phyloP scores from a whole-genome alignment of 2,329 filamentous ascomycete species.

The Aspergillus japonicus region DNA sequence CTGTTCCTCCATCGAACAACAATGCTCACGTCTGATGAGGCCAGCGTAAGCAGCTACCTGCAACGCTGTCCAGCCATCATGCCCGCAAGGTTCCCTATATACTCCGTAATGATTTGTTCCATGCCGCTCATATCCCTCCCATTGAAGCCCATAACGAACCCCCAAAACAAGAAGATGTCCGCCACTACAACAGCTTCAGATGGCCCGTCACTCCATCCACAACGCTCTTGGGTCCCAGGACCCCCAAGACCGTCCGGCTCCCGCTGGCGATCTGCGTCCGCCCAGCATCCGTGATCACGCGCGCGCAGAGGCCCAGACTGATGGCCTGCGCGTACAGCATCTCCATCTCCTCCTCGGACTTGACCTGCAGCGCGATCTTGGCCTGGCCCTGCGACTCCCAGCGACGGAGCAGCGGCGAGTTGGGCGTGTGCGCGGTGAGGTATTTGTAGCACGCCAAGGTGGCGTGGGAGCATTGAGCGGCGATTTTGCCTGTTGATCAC shows the following conservation, averaged over 20 bases:
- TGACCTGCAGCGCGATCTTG: constrained; percentile 89
- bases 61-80: no score
- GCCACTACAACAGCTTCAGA: constrained; percentile 72
- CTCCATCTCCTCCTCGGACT: constrained; percentile 76
- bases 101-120: background rate
- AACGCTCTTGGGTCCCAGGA: constrained; percentile 77
- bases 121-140: background rate
- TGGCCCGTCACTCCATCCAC: constrained; percentile 83
- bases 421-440: constrained; percentile 58
- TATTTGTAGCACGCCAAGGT: constrained; percentile 96
- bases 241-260: constrained; percentile 86
- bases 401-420: constrained; percentile 65
- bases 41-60: no score
- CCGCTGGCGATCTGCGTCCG: constrained; percentile 94
- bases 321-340: constrained; percentile 77
- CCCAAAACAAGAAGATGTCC: no score
- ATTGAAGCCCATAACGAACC: background rate
- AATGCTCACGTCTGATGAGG: no score
- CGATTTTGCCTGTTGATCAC: constrained; percentile 77
- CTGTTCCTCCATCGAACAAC: no score
- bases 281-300: constrained; percentile 92
- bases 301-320: constrained; percentile 79
- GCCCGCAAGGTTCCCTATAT: no score
- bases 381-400: constrained; percentile 88
- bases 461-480: constrained; percentile 92